These are phyloP conservation scores for Globisporangium recalcitrans DNA, from an alignment of 352 stramenopile species.

Conservation along the genomic window DNA sequence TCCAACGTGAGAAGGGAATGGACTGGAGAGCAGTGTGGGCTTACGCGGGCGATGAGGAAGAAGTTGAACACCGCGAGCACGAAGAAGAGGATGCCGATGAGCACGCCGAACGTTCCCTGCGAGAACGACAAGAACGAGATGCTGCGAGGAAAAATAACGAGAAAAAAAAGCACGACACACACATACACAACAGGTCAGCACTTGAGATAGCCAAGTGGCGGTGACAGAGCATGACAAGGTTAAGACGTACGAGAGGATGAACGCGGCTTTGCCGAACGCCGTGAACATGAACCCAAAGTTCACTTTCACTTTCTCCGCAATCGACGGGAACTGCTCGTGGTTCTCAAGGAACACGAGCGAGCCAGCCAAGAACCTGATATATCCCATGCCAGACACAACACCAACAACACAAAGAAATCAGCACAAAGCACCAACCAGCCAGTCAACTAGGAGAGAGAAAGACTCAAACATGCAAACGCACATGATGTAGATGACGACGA, in stretches of 20 bases:
- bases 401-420: background rate
- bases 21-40: background rate
- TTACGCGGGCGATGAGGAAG: slow-evolving; percentile 81
- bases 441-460: background rate
- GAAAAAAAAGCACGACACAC: background rate
- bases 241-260: slow-evolving; percentile 70
- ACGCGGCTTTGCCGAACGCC: slow-evolving; percentile 71
- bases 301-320: slow-evolving; percentile 73
- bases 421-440: background rate
- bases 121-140: slow-evolving; percentile 81
- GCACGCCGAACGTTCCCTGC: slow-evolving; percentile 71
- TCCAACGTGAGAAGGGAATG: background rate
- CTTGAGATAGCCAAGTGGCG: background rate
- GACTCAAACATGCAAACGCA: slow-evolving; percentile 18
- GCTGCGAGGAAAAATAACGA: slow-evolving; percentile 29
- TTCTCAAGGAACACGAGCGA: slow-evolving; percentile 81
- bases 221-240: background rate
- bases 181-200: background rate
- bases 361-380: slow-evolving; percentile 43
- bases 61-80: slow-evolving; percentile 81
- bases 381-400: background rate
- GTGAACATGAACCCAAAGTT: slow-evolving; percentile 90
- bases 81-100: slow-evolving; percentile 73
- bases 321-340: slow-evolving; percentile 74
- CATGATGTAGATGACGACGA: slow-evolving; percentile 84